Base-by-base conservation (phyloP, 331 rosid genomes). In the Rosa hybrid region DNA sequence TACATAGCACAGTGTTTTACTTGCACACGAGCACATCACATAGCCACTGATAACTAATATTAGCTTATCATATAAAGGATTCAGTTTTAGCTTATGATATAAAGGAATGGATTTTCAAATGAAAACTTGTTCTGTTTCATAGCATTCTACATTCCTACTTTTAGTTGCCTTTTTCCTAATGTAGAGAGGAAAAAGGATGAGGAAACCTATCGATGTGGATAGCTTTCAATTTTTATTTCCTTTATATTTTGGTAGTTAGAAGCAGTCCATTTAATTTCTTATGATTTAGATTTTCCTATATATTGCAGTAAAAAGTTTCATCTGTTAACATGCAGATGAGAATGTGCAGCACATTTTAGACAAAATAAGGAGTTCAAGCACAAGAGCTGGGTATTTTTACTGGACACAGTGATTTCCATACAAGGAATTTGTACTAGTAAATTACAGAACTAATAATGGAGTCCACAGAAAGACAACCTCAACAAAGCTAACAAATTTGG, bases 351-450 rank as follows among this genome's bases (percentile, higher is more conserved):
- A 27, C 60, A 76, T 5, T 23, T 4, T 4, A 76, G 72, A 46
- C 38, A 30, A 23, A 44, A 77, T 34, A 20, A 77, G 0, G 51
- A 74, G 30, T 53, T 54, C 30, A 76, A 81, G 77, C 77, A 78
- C 45, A 45, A 46, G 64, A 44, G 27, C 12, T 27, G 27, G 69
- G 60, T 6, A 14, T 27, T 27, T 78, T 46, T 73, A 62, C 80
- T 11, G 63, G 68, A 73, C 57, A 53, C 57, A 23, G 9, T 13
- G 72, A 7, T 65, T 83, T 74, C 20, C 60, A 6, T 57, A 65
- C 74, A 83, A 77, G 81, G 79, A 84, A 80, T 77, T 30, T 34
- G 46, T 84, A 86, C 86, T 84, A 81, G 84, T 63, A 23, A 80
- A 79, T 85, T 83, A 70, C 90, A 76, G 78, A 64, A 81, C 76